Evolutionary conservation across 352 stramenopile species (phyloP), one percentile per base, ranked within the genome.

Genomic region (Globisporangium cederbergense): DNA sequence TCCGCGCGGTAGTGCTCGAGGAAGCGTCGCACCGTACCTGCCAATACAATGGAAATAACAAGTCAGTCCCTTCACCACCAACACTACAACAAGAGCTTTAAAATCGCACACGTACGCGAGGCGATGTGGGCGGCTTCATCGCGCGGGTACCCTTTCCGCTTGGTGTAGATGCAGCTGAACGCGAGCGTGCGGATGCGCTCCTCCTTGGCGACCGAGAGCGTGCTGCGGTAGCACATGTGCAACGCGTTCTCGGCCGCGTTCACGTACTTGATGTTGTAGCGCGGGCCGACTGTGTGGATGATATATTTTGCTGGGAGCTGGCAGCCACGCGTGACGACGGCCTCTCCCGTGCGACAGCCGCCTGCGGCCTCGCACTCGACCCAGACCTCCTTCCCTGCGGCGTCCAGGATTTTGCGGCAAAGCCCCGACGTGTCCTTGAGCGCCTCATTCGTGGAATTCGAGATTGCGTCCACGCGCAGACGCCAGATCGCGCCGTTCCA

Each of bases 201-300:
- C 66, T 96, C 80, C 51, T 83, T 88, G n/a, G 84, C 81, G 2
- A 85, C 71, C 18, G 74, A 73, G 11, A 97, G 60, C 14, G 77
- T 65, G 40, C 76, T 86, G 32, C 84, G 71, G 58, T 96, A 96
- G 68, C 89, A 91, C 64, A 77, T 81, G 60, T 94, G 85, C 47
- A 97, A 79, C 40, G 87, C 78, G 46, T 91, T 84, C 69, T 96
- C 86, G 13, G 88, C 85, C 14, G 83, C 90, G 50, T 82, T 93
- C 50, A 76, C 68, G 64, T 95, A 93, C 64, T 88, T 79, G 54
- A 70, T 60, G 52, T 89, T 77, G 74, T 96, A 97, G n/a, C 84
- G 74, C 8, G 90, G 90, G 18, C 81, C 86, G 54, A 96, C 90
- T 7, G 89, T 96, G 71, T 97, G 90, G 58, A 96, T 77, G 40